Conservation (phyloP, 208 protist genomes). For the Crithidia thermophila region DNA sequence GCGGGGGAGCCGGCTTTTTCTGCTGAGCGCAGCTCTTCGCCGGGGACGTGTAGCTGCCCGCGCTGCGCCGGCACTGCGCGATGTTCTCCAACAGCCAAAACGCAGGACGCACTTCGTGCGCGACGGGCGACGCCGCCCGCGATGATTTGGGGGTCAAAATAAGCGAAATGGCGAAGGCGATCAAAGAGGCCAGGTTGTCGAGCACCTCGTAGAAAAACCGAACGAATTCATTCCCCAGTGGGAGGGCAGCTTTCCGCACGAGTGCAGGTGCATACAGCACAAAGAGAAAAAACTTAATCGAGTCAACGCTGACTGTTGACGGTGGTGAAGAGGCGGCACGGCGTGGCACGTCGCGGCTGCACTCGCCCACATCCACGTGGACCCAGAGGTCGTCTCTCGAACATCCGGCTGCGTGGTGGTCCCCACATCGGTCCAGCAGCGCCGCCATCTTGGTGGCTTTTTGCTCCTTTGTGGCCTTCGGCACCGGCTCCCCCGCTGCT, state of each 20-base stretch:
- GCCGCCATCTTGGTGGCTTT: no score
- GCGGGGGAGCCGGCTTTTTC: no score
- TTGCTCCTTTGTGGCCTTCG: no score
- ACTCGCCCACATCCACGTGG: conserved; percentile 25
- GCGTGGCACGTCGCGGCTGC: no score
- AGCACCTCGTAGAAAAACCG: conserved; percentile 14
- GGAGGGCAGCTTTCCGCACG: no score
- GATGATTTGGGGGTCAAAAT: conserved; percentile 1
- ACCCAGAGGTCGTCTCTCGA: conserved; percentile 6
- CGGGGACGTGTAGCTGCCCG: neutral
- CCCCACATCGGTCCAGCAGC: neutral
- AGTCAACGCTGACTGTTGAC: neutral
- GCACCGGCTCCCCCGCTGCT: no score
- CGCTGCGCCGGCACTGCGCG: conserved; percentile 2
- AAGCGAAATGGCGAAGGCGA: conserved; percentile 6
- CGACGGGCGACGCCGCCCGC: neutral
- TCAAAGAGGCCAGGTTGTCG: conserved; percentile 3
- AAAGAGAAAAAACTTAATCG: neutral
- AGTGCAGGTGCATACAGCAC: no score
- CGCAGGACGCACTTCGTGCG: conserved; percentile 21
- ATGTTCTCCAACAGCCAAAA: conserved; percentile 41
- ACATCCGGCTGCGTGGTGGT: neutral
- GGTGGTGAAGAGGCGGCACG: neutral
- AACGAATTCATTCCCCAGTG: no score
- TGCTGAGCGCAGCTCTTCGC: neutral